phyloP scores from a whole-genome alignment of 148 eudicot genomes.

The Silene conica region DNA sequence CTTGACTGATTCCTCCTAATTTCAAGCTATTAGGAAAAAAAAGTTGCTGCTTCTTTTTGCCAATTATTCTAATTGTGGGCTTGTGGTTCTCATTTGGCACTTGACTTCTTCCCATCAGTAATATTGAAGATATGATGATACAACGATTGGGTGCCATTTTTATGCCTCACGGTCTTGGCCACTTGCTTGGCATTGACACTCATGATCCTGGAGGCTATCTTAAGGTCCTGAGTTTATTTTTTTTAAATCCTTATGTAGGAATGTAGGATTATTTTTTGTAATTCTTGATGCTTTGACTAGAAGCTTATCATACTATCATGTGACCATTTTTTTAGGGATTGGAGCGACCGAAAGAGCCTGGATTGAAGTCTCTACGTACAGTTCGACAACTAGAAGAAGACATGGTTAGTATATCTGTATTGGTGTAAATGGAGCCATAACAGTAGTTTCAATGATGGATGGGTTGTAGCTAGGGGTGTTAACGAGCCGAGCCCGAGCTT shows the following conservation, averaged over 20 bases:
- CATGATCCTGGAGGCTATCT: conserved; percentile 99
- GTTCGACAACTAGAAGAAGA: conserved; percentile 76
- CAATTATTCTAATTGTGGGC: not conserved
- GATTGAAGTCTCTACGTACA: conserved; percentile 78
- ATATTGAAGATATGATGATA: conserved; percentile 76
- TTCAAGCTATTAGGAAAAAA: not conserved
- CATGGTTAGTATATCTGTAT: conserved; percentile 47
- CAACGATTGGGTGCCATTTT: conserved; percentile 84
- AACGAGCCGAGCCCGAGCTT: too few relatives aligned
- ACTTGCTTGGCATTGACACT: conserved; percentile 94
- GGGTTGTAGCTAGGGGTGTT: too few relatives aligned
- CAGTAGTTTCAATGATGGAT: not conserved
- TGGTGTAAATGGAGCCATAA: not conserved
- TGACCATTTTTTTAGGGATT: conserved; percentile 50
- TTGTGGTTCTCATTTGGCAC: conserved; percentile 11
- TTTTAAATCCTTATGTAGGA: not conserved
- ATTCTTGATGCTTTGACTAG: not conserved
- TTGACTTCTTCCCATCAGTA: conserved; percentile 33
- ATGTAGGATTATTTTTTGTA: not conserved
- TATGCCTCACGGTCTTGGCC: conserved; percentile 99
- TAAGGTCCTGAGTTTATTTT: conserved; percentile 41
- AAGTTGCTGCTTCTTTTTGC: not conserved
- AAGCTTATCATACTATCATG: not conserved
- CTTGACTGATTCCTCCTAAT: not conserved
- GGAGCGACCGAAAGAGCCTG: conserved; percentile 74